These are phyloP conservation scores for Podospora conica DNA, from an alignment of 495 filamentous ascomycete species.

Conservation along the genomic window DNA sequence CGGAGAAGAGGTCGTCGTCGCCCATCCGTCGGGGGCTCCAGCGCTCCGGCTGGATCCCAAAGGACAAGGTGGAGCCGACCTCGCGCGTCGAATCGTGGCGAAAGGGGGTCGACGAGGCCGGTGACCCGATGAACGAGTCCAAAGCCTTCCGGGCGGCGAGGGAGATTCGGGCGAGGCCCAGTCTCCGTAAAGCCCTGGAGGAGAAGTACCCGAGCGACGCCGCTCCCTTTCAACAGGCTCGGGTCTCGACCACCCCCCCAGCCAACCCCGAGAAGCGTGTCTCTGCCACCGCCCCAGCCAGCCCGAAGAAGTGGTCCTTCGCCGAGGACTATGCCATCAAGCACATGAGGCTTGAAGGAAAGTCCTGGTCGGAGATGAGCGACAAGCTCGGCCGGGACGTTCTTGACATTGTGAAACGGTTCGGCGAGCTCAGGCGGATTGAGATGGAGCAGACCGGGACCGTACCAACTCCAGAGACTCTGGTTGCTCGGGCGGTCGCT, in stretches of 20 bases:
- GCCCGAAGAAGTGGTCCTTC: not conserved
- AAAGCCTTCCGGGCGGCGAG: not conserved
- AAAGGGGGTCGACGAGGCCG: too few species aligned
- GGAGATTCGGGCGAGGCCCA: not conserved
- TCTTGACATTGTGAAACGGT: not conserved
- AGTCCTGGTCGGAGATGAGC: not conserved
- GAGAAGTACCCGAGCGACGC: too few species aligned
- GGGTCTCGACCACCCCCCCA: not conserved
- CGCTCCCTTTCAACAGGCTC: not conserved
- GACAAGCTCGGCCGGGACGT: not conserved
- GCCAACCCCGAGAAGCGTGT: too few species aligned
- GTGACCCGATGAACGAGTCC: not conserved
- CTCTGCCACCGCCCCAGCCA: not conserved
- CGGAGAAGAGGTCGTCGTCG: too few species aligned
- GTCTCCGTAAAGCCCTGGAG: too few species aligned
- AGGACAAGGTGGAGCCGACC: not conserved
- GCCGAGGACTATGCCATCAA: not conserved
- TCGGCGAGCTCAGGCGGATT: not conserved
- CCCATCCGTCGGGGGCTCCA: not conserved
- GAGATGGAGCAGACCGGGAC: too few species aligned
- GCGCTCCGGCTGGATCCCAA: not conserved
- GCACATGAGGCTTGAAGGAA: not conserved
- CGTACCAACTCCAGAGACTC: too few species aligned
- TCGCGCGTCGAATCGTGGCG: too few species aligned
- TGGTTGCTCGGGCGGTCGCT: too few species aligned